Evolutionary conservation across 2,329 filamentous ascomycete species (phyloP), one percentile per base, ranked within the genome.

Genomic region (Orbilia oligospora): DNA sequence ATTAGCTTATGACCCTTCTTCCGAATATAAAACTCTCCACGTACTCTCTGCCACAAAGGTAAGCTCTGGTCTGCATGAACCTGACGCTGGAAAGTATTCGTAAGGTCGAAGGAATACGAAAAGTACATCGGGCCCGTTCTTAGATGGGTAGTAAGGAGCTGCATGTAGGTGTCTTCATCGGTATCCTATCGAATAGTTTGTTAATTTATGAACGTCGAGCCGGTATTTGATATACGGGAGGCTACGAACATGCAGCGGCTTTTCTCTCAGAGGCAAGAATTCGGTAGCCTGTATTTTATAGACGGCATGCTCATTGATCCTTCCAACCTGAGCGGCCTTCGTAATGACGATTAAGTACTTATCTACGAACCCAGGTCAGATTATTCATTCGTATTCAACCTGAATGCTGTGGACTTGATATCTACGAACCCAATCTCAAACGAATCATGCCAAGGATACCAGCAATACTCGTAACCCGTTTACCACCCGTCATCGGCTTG

Each of bases 331-430:
- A 83, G 94, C 90, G 71, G 94, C 93, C 86, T 99, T 98, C 82
- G 93, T 97, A 84, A 99, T 97, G 83, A 97, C 89, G 83, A 99
- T 92, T 83, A 97, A 91, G 88, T 99, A 99, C 85, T 97, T 98
- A 88, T 99, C 89, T 90, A 82, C 24, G 20, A 67, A 24, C 6
- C 18, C 24, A 66, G 18, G 16, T 33, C 22, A 69, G 56, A 51
- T 80, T 51, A 82, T 58, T 24, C 44, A 27, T 16, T 41, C 10
- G 9, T 68, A 22, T 22, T 51, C 22, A 67, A 33, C 22, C 30
- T 44, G 10, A 64, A 44, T 8, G 1, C 56, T 49, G 22, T 30
- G 38, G 30, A 27, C 6, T 48, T 20, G 3, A n/a, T 66, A n/a
- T 16, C 20, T 20, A 77, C 85, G 82, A 88, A 97, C 94, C 94